Percentiles rank a stretch among this genome's conserved stretches.
Evolutionary conservation across 2,329 filamentous ascomycete species (phyloP).

Genomic region (Sarocladiaceae sp.): DNA sequence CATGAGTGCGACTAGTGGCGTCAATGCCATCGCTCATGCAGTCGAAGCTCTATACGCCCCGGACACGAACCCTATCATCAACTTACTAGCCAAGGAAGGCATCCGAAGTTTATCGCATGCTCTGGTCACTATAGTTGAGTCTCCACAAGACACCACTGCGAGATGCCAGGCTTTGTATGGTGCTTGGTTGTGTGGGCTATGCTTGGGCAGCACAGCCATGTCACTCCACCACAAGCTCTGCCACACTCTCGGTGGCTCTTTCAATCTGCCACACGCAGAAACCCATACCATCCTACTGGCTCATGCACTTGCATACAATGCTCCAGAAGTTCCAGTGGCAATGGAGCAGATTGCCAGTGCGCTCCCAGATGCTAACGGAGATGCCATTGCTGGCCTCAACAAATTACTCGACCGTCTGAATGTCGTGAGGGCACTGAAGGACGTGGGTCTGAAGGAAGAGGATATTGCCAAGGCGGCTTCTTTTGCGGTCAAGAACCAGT

Average conservation of each 20-base stretch:
- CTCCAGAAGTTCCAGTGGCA: constrained; percentile 45
- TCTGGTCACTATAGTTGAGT: too few species aligned
- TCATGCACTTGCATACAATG: constrained; percentile 53
- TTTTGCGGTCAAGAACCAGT: not conserved
- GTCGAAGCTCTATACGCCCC: constrained; percentile 59
- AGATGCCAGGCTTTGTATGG: too few species aligned
- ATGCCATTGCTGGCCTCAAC: constrained; percentile 55
- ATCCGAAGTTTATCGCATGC: too few species aligned
- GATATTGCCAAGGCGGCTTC: constrained; percentile 52
- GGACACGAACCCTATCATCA: too few species aligned
- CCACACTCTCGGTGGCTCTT: too few species aligned
- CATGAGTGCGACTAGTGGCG: constrained; percentile 47
- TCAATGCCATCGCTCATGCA: constrained; percentile 48
- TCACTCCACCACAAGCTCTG: too few species aligned
- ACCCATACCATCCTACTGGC: too few species aligned
- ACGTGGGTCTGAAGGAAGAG: constrained; percentile 54
- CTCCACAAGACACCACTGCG: too few species aligned
- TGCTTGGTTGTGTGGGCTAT: too few species aligned
- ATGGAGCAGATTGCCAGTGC: constrained; percentile 49
- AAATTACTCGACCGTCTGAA: constrained; percentile 45
- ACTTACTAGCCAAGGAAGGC: too few species aligned
- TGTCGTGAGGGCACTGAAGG: constrained; percentile 47
- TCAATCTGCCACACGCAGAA: too few species aligned
- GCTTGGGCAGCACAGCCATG: too few species aligned
- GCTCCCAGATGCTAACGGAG: constrained; percentile 52